Evolutionary conservation across 164 flowering plant genomes (phyloP).

Genomic region (Aristolochia californica): DNA sequence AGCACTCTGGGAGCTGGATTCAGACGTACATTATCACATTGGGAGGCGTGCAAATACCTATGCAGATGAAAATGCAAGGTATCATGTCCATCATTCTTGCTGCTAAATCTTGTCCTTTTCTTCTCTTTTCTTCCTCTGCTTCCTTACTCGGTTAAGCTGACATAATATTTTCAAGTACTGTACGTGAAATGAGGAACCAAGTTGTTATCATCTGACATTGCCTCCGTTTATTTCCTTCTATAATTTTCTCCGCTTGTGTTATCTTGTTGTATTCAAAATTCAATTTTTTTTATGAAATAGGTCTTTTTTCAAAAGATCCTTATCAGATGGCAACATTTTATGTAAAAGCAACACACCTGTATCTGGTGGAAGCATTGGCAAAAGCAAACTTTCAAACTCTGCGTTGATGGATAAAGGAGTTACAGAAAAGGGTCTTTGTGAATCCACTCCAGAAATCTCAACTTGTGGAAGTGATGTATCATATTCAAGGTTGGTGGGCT

Average conservation of each 20-base stretch:
- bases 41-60: conserved; percentile 31
- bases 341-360: conserved; percentile 38
- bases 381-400: conserved; percentile 19
- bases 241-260: not conserved
- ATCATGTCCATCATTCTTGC: not conserved
- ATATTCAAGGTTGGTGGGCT: conserved; percentile 34
- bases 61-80: conserved; percentile 48
- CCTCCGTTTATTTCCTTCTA: not conserved
- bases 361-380: conserved; percentile 18
- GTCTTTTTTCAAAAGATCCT: conserved; percentile 62
- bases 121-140: not conserved
- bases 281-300: conserved; percentile 24
- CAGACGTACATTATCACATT: conserved; percentile 62
- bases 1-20: conserved; percentile 79
- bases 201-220: not conserved
- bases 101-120: not conserved
- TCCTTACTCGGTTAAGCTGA: not conserved
- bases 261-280: not conserved
- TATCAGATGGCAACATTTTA: conserved; percentile 80
- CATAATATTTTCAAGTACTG: not conserved
- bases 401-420: conserved; percentile 29
- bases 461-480: conserved; percentile 46
- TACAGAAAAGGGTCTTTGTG: conserved; percentile 36
- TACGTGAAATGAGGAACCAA: too few relatives aligned
- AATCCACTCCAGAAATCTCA: conserved; percentile 59